Evolutionary conservation across 139 green algal genomes (phyloP).

Genomic region (Chlorella sorokiniana): DNA sequence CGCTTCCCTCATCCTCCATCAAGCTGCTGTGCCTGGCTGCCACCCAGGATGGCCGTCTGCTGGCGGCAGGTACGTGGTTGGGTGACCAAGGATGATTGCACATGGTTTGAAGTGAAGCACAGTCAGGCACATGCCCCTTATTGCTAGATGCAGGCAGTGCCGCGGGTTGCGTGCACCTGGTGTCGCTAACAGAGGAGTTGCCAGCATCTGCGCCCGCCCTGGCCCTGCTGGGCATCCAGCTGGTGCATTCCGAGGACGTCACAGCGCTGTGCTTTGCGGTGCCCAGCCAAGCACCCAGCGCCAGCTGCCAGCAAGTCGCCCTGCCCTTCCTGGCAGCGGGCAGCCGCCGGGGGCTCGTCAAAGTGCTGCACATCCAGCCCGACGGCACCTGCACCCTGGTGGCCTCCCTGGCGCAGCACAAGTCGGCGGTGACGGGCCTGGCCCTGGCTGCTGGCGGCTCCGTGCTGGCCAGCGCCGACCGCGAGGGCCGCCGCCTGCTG

Average conservation of each 20-base stretch:
- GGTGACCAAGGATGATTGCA: not conserved
- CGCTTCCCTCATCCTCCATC: not conserved
- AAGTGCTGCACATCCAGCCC: not conserved
- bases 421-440: not conserved
- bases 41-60: not conserved
- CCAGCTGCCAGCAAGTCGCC: not conserved
- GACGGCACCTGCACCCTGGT: not conserved
- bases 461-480: not conserved
- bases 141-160: not conserved
- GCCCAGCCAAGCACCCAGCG: too few species aligned
- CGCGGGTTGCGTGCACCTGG: conserved; percentile 6
- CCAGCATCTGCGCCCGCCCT: not conserved
- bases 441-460: not conserved
- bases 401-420: not conserved
- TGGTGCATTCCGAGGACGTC: not conserved
- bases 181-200: not conserved
- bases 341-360: not conserved
- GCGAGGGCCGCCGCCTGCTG: not conserved
- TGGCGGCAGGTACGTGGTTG: conserved; percentile 9
- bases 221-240: not conserved
- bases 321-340: conserved; percentile 5
- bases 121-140: too few species aligned
- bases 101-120: not conserved
- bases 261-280: not conserved
- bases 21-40: conserved; percentile 4